A percentile compares a stretch with the other conserved stretches of the same genome.
Conservation (phyloP, 805 yeast species). For the Metschnikowia santaceciliae region DNA sequence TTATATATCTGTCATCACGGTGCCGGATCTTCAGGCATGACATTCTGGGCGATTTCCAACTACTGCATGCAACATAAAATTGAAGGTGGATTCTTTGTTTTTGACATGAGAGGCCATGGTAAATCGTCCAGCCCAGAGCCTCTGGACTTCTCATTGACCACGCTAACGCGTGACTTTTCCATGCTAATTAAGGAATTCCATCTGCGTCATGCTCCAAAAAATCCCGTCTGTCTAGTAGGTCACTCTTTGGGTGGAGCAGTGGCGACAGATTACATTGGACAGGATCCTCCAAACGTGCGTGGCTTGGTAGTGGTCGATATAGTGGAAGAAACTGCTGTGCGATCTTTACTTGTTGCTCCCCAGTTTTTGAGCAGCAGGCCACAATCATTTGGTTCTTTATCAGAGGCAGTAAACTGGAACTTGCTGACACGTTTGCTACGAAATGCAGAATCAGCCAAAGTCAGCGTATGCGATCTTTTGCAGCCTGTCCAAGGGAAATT, state of each 20-base stretch:
- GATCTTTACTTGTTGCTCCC: slow-evolving; percentile 64
- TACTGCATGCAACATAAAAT: slow-evolving; percentile 29
- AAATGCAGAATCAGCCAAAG: slow-evolving; percentile 56
- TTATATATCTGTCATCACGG: slow-evolving; percentile 85
- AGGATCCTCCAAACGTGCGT: slow-evolving; percentile 32
- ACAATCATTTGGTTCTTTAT: slow-evolving; percentile 43
- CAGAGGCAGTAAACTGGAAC: slow-evolving; percentile 81
- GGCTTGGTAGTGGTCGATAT: slow-evolving; percentile 86
- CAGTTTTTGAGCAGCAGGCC: slow-evolving; percentile 68
- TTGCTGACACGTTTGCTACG: slow-evolving; percentile 50
- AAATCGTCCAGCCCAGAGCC: slow-evolving; percentile 17
- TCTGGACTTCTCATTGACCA: slow-evolving; percentile 40
- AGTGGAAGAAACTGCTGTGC: slow-evolving; percentile 87
- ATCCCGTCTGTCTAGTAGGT: slow-evolving; percentile 60
- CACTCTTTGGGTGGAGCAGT: slow-evolving; percentile 94
- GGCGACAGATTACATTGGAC: slow-evolving; percentile 48
- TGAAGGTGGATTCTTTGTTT: slow-evolving; percentile 55
- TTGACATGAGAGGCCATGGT: slow-evolving; percentile 89
- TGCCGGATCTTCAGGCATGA: slow-evolving; percentile 83
- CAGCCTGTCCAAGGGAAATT: slow-evolving; percentile 17
- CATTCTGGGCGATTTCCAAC: slow-evolving; percentile 59
- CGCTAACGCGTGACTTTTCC: slow-evolving; percentile 56
- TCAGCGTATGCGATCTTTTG: slow-evolving; percentile 76
- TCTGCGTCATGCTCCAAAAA: slow-evolving; percentile 9
- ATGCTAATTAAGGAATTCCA: slow-evolving; percentile 42